Conservation (phyloP, 305 asterid genomes). For the Fraxinus dipetala region DNA sequence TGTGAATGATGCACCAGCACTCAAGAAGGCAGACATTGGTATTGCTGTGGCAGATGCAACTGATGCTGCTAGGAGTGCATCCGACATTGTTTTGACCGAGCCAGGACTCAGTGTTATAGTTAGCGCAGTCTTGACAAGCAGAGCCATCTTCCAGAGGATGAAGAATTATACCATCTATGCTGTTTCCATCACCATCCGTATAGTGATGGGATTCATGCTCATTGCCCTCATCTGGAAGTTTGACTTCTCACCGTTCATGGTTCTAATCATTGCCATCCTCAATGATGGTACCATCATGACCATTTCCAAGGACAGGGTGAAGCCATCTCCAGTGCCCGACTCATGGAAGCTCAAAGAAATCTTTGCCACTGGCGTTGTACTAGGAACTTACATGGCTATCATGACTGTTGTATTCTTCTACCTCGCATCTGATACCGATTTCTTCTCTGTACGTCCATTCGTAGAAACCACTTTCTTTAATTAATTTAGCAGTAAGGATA, state of each 20-base stretch:
- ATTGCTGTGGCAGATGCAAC: slow-evolving; percentile 71
- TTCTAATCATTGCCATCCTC: slow-evolving; percentile 58
- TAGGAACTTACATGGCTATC: slow-evolving; percentile 61
- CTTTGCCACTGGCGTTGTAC: slow-evolving; percentile 59
- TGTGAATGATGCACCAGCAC: slow-evolving; percentile 68
- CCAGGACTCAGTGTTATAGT: slow-evolving; percentile 64
- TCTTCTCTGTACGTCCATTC: slow-evolving; percentile 35
- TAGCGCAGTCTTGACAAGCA: slow-evolving; percentile 57
- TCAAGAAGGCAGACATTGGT: slow-evolving; percentile 64
- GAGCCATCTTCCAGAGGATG: slow-evolving; percentile 75
- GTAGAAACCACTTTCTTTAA: background rate
- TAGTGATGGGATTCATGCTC: slow-evolving; percentile 68
- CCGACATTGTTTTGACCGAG: slow-evolving; percentile 61
- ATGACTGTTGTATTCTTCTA: slow-evolving; percentile 62
- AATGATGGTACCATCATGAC: slow-evolving; percentile 76
- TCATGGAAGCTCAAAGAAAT: slow-evolving; percentile 72
- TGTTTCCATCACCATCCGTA: slow-evolving; percentile 63
- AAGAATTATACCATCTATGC: slow-evolving; percentile 68
- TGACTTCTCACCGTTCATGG: slow-evolving; percentile 73
- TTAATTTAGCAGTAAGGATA: background rate
- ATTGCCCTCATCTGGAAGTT: slow-evolving; percentile 65
- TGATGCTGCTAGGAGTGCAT: slow-evolving; percentile 66
- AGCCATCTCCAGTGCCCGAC: slow-evolving; percentile 68
- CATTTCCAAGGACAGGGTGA: slow-evolving; percentile 63
- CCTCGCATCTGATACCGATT: slow-evolving; percentile 47